Conservation (phyloP, 2,329 filamentous ascomycete species). For the Mariannaea sp. region DNA sequence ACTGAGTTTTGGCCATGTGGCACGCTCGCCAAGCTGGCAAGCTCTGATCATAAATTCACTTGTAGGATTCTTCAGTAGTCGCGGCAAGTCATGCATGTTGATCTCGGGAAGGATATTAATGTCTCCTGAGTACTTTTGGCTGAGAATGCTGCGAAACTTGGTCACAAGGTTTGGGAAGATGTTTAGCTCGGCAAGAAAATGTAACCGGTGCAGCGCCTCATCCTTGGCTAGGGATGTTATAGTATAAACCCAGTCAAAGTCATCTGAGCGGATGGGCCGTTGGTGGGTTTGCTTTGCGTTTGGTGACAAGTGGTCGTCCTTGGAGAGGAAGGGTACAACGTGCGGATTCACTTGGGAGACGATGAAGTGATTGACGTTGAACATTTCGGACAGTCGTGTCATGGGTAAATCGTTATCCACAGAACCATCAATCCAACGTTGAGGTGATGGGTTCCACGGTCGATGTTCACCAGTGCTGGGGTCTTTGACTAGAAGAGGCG, state of each 20-base stretch:
- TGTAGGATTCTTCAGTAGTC: constrained; percentile 82
- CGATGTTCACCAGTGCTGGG: constrained; percentile 75
- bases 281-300: constrained; percentile 35
- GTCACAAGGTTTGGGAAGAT: constrained; percentile 78
- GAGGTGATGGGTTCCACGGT: constrained; percentile 84
- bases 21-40: constrained; percentile 77
- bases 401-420: constrained; percentile 94
- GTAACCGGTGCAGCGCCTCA: constrained; percentile 79
- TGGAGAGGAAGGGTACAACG: constrained; percentile 81
- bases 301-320: constrained; percentile 66
- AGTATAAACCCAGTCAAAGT: constrained; percentile 65
- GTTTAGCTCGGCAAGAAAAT: constrained; percentile 79
- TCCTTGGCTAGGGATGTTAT: constrained; percentile 76
- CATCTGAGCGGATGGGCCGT: constrained; percentile 40
- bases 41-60: constrained; percentile 83
- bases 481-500: constrained; percentile 81
- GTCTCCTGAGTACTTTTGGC: constrained; percentile 90
- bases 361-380: constrained; percentile 98
- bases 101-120: constrained; percentile 92
- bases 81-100: constrained; percentile 72
- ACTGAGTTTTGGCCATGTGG: constrained; percentile 89
- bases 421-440: constrained; percentile 91
- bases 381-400: constrained; percentile 88
- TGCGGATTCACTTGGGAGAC: constrained; percentile 97
- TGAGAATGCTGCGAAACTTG: constrained; percentile 80